Percentiles rank a stretch among this genome's conserved stretches.
These are phyloP conservation scores for Wickerhamomyces chambardii DNA, from an alignment of 805 yeast genomes.

Conservation along the genomic window DNA sequence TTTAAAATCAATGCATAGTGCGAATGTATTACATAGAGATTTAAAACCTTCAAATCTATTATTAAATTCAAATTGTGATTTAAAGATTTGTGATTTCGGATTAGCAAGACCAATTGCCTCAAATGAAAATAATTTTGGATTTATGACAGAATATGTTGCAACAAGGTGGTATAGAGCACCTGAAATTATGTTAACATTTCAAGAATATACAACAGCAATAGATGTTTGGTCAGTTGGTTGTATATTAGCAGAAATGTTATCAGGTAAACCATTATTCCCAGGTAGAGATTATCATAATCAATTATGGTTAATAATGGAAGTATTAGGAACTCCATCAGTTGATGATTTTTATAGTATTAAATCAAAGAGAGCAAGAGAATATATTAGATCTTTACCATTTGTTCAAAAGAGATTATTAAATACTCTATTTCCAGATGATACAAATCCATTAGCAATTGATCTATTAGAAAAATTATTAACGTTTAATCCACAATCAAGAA, in stretches of 20 bases:
- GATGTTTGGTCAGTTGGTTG: slow-evolving; percentile 82
- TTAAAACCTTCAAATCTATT: slow-evolving; percentile 67
- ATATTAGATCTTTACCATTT: slow-evolving; percentile 59
- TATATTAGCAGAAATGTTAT: slow-evolving; percentile 61
- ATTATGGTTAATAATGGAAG: slow-evolving; percentile 53
- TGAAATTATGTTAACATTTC: slow-evolving; percentile 68
- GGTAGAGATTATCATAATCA: slow-evolving; percentile 71
- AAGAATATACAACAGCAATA: slow-evolving; percentile 67
- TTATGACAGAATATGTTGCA: slow-evolving; percentile 74
- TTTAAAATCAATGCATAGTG: slow-evolving; percentile 60
- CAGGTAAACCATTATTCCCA: slow-evolving; percentile 56
- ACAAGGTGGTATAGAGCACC: slow-evolving; percentile 85
- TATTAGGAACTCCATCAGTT: slow-evolving; percentile 64
- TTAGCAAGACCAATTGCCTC: slow-evolving; percentile 51
- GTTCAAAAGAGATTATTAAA: slow-evolving; percentile 46
- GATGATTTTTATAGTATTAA: slow-evolving; percentile 71
- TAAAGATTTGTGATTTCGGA: slow-evolving; percentile 77
- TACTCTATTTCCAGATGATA: slow-evolving; percentile 36
- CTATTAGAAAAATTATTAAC: slow-evolving; percentile 60
- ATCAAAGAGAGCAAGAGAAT: slow-evolving; percentile 69
- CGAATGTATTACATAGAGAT: slow-evolving; percentile 69
- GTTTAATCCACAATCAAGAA: slow-evolving; percentile 67
- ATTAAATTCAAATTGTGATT: slow-evolving; percentile 61
- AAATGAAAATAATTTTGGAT: slow-evolving; percentile 37
- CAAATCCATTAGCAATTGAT: slow-evolving; percentile 44